Base-by-base conservation (phyloP, 192 early-diverging fungal species). In the Dissophora ornata region DNA sequence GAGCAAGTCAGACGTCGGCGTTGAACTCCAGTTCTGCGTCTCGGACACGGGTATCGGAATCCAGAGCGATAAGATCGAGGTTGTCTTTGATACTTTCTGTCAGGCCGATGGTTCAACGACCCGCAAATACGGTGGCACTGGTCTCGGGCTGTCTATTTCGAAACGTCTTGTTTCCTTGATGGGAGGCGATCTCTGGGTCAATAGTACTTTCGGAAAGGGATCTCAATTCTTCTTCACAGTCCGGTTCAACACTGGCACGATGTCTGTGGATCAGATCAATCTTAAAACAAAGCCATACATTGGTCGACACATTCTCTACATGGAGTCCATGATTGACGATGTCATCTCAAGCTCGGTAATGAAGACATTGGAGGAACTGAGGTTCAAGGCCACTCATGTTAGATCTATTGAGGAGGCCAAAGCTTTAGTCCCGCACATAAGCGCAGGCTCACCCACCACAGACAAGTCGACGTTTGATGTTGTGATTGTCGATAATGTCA, bases 21-120 rank as follows among this genome's bases (percentile, higher is more conserved):
- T 91, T 10, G 78, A 79, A 28, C 74, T 95, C 13, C 83, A 89
- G 40, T 85, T 95, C 44, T 85, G 84, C 49, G 90, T 96, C 26
- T 80, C 79, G 18, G 94, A 96, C 56, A 92, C 91, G 2, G 94
- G 94, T 47, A 96, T 96, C 49, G 94, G 94, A 36, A 94, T 96
- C 54, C 82, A 89, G 51, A 85, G 85, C 54, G 92, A 93, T 47
- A 94, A 93, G 55, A 83, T 90, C 40, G 71, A 84, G 33, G 81
- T 91, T 18, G 87, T 94, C n/a, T 96, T 96, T 70, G 89, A 92
- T 26, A 90, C 89, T 19, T 96, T 94, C 79, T 82, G 87, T 48
- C 94, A 96, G 69, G 93, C 92, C 1, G 93, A 94, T 55, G 90
- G 90, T 11, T 89, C 89, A 19, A 94, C 91, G 11, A 92, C 90